phyloP scores from a whole-genome alignment of 805 yeast species.

The Starmerella powellii region DNA sequence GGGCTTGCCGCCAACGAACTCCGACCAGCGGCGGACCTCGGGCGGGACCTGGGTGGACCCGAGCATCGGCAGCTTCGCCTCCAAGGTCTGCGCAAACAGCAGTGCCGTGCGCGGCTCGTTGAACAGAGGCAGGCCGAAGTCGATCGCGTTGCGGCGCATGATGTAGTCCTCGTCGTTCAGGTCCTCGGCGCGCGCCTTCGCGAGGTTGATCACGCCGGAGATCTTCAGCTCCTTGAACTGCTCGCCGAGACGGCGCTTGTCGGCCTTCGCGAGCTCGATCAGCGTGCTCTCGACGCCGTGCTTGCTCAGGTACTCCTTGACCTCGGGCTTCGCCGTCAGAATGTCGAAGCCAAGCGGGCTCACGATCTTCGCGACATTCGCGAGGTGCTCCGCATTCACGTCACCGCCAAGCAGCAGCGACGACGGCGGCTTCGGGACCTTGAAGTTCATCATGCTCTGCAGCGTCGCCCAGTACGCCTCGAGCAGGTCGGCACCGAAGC shows the following conservation, averaged over 20 bases:
- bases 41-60: constrained; percentile 49
- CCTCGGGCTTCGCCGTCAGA: constrained; percentile 63
- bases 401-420: constrained; percentile 95
- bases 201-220: constrained; percentile 82
- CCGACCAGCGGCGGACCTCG: constrained; percentile 95
- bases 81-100: constrained; percentile 73
- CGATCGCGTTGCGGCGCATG: constrained; percentile 99
- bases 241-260: constrained; percentile 86
- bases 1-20: constrained; percentile 87
- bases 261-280: constrained; percentile 84
- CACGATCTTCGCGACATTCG: constrained; percentile 57
- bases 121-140: constrained; percentile 89
- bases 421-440: constrained; percentile 79
- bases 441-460: constrained; percentile 94
- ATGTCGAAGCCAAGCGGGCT: constrained; percentile 68
- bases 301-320: constrained; percentile 52
- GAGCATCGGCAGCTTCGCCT: constrained; percentile 50
- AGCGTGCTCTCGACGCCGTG: constrained; percentile 39
- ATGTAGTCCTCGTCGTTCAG: constrained; percentile 82
- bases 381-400: constrained; percentile 54
- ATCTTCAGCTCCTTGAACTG: constrained; percentile 79
- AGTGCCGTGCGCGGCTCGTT: constrained; percentile 91
- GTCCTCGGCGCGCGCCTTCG: constrained; percentile 76
- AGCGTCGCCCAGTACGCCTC: constrained; percentile 98
- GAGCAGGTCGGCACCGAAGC: constrained; percentile 71